Base-by-base conservation (phyloP, 192 early-diverging fungal genomes). In the Podila horticola region DNA sequence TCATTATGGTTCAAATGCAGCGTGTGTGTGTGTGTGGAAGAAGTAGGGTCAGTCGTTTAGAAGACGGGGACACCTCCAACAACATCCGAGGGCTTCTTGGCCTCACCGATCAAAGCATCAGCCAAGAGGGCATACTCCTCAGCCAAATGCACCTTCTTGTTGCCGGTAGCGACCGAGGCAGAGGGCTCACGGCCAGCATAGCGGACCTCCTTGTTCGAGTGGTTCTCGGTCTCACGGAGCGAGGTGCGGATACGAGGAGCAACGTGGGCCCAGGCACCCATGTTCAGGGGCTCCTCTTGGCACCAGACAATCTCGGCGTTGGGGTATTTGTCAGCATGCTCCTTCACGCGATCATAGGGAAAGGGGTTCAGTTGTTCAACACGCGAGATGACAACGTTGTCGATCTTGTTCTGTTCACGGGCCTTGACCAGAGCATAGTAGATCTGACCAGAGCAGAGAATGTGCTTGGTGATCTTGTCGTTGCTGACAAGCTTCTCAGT, bases 361-460 rank as follows among this genome's bases (percentile, higher is more conserved):
- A 99, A 98, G 51, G 97, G 98, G 71, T 90, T 88, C 74, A 99
- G 84, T 86, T 97, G 98, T 88, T 98, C 97, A 52, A 98, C 72
- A 72, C 97, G 92, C 67, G 95, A 96, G 83, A 99, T 97, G 62
- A 93, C 96, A 49, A 97, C 86, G 82, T 98, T 84, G 67, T 90
- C 84, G 64, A 98, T 85, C 75, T 96, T 90, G 94, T 99, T 99
- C 51, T 94, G 86, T 62, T 93, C 92, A 74, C 96, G 92, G 15
- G 97, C 96, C 79, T 90, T 90, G 67, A 93, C 79, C 62, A 97
- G 88, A 5, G 94, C 87, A 89, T 98, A 99, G 91, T 99, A 99
- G 57, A 99, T 95, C 84, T 99, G 96, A 69, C 98, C 98, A 55
- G 94, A 87, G 84, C 98, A 99, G 87, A 99, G 90, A 74, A 99